Conservation (phyloP, 345 rosid genomes). For the Melaleuca alternifolia region DNA sequence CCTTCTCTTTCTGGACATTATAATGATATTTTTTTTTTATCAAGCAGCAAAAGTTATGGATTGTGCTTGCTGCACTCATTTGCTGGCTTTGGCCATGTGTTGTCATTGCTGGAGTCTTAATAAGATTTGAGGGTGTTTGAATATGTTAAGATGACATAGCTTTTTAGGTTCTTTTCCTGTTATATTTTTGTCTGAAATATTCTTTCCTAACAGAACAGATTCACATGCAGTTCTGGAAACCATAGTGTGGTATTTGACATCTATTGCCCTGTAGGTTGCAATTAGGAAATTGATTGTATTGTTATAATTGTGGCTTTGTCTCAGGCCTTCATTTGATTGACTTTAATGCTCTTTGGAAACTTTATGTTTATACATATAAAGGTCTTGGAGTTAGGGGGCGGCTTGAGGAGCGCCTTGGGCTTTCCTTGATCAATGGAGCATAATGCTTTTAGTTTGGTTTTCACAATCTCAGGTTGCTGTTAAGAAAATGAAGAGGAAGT, state of each 20-base stretch:
- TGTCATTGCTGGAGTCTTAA: background rate
- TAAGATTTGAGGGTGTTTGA: background rate
- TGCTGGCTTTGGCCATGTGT: background rate
- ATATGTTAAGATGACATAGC: background rate
- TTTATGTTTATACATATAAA: background rate
- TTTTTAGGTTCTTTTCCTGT: background rate
- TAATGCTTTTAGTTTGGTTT: background rate
- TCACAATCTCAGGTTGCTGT: constrained; percentile 67
- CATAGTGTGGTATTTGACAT: background rate
- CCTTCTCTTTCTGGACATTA: background rate
- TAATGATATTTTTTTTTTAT: background rate
- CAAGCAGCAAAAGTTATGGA: background rate
- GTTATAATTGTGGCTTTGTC: background rate
- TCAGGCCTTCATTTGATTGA: background rate
- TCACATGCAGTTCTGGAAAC: background rate
- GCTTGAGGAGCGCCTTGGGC: background rate
- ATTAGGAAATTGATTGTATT: background rate
- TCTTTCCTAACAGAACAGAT: background rate
- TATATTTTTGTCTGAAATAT: background rate
- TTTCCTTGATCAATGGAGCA: background rate
- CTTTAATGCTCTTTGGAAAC: background rate
- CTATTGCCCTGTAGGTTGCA: background rate
- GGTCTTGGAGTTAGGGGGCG: background rate
- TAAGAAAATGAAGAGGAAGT: constrained; percentile 92
- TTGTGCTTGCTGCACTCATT: background rate